Conservation (phyloP, 441 rosid genomes). For the Croton laevigatus region DNA sequence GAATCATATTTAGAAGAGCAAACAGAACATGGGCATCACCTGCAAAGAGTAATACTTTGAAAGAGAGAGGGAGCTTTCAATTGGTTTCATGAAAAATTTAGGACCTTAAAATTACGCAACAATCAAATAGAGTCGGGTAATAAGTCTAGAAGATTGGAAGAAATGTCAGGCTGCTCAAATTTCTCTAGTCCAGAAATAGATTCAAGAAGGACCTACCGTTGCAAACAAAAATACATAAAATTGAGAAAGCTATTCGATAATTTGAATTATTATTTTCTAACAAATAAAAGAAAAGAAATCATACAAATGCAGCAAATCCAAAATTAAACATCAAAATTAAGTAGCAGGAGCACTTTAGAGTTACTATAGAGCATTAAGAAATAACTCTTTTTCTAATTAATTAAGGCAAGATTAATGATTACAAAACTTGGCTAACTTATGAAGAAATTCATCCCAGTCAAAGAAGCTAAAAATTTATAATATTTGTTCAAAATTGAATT, state of each 20-base stretch:
- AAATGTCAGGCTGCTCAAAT: conserved; percentile 65
- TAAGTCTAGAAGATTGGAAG: conserved; percentile 60
- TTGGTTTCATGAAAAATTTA: conserved; percentile 68
- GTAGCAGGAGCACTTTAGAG: background rate
- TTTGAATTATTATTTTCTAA: too few relatives aligned
- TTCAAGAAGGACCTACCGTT: conserved; percentile 65
- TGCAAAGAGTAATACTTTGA: conserved; percentile 65
- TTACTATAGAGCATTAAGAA: background rate
- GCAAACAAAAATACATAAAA: conserved; percentile 11
- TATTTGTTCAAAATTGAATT: background rate
- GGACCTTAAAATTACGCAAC: conserved; percentile 53
- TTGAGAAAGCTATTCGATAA: conserved; percentile 8
- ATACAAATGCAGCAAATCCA: background rate
- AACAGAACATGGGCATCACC: conserved; percentile 35
- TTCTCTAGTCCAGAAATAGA: conserved; percentile 61
- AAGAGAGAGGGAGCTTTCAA: conserved; percentile 60
- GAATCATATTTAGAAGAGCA: conserved; percentile 8
- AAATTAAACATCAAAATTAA: background rate
- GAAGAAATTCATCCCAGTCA: background rate
- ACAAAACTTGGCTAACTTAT: background rate
- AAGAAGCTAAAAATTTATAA: background rate
- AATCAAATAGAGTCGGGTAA: conserved; percentile 80
- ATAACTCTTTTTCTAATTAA: too few relatives aligned
- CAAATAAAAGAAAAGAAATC: too few relatives aligned
- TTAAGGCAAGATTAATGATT: background rate